These are phyloP conservation scores for Biscogniauxia marginata DNA, from an alignment of 2,329 filamentous ascomycete genomes.

Conservation along the genomic window DNA sequence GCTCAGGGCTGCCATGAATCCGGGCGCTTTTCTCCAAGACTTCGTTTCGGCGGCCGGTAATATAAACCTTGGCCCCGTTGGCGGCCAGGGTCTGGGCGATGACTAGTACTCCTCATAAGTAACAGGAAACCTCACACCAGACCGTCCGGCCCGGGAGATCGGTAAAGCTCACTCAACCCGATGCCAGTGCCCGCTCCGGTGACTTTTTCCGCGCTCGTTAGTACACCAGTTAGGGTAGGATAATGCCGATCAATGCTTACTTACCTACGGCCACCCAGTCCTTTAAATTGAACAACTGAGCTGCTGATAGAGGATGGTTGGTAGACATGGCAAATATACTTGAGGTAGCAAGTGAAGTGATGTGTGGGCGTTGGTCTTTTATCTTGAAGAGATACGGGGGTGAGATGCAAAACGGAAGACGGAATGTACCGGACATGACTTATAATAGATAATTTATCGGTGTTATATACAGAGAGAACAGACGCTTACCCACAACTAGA, in stretches of 20 bases:
- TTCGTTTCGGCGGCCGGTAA: slow-evolving; percentile 43
- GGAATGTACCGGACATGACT: no score
- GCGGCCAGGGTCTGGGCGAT: slow-evolving; percentile 44
- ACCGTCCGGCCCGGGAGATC: not conserved
- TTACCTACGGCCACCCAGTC: slow-evolving; percentile 27
- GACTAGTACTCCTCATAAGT: slow-evolving; percentile 31
- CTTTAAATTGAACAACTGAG: slow-evolving; percentile 26
- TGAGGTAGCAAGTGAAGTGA: not conserved
- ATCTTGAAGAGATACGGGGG: no score
- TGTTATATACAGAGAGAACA: no score
- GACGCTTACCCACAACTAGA: no score
- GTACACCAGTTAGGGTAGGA: not conserved
- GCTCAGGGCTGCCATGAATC: slow-evolving; percentile 42
- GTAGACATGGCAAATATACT: slow-evolving; percentile 18
- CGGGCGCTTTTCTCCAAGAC: slow-evolving; percentile 41
- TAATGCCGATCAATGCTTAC: slow-evolving; percentile 6
- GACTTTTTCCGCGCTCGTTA: slow-evolving; percentile 16
- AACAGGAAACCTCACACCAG: slow-evolving; percentile 1
- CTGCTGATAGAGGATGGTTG: slow-evolving; percentile 28
- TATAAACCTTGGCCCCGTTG: slow-evolving; percentile 39
- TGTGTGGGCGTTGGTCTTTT: no score
- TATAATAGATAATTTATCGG: no score
- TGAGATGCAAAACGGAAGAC: no score
- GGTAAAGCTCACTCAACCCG: slow-evolving; percentile 24
- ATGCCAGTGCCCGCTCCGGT: slow-evolving; percentile 29